Percentiles rank a stretch among this genome's conserved stretches.
These are phyloP conservation scores for Vitis hybrid DNA, from an alignment of 177 flowering plant species.

Conservation along the genomic window DNA sequence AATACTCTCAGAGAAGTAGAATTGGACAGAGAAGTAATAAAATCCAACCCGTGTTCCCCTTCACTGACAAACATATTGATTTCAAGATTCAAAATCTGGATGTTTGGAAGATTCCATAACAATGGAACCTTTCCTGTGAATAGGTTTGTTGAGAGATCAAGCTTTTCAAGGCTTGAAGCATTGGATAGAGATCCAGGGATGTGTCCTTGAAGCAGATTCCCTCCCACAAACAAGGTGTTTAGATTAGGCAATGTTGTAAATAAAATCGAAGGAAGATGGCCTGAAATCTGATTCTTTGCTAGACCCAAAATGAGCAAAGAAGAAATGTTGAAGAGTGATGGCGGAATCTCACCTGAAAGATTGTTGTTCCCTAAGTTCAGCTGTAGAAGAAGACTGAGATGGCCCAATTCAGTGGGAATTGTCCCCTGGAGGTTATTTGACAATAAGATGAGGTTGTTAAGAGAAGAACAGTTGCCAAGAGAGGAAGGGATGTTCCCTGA, in stretches of 20 bases:
- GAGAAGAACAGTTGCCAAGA: constrained; percentile 23
- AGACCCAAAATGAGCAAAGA: constrained; percentile 14
- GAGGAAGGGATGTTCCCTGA: constrained; percentile 23
- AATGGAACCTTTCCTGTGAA: constrained; percentile 21
- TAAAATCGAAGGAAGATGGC: constrained; percentile 13
- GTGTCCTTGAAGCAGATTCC: constrained; percentile 17
- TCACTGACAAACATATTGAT: constrained; percentile 16
- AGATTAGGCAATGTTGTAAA: constrained; percentile 20
- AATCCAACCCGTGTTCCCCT: constrained; percentile 14
- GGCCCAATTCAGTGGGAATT: constrained; percentile 21
- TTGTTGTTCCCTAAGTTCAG: constrained; percentile 5
- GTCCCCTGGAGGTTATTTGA: constrained; percentile 14
- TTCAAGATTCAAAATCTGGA: constrained; percentile 16
- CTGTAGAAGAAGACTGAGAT: constrained; percentile 7
- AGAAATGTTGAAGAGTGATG: constrained; percentile 18
- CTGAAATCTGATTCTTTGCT: constrained; percentile 21
- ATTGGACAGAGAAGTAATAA: constrained; percentile 18
- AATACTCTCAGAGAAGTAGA: constrained; percentile 19
- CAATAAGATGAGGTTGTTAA: constrained; percentile 10
- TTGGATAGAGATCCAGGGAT: constrained; percentile 22
- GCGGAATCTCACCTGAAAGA: constrained; percentile 17
- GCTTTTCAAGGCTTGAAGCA: constrained; percentile 16
- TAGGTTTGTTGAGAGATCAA: constrained; percentile 19
- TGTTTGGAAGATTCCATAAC: constrained; percentile 13
- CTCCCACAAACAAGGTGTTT: constrained; percentile 12